A percentile compares a stretch with the other conserved stretches of the same genome.
Evolutionary conservation across 441 rosid species (phyloP).

Genomic region (Gossypium schwendimanii): DNA sequence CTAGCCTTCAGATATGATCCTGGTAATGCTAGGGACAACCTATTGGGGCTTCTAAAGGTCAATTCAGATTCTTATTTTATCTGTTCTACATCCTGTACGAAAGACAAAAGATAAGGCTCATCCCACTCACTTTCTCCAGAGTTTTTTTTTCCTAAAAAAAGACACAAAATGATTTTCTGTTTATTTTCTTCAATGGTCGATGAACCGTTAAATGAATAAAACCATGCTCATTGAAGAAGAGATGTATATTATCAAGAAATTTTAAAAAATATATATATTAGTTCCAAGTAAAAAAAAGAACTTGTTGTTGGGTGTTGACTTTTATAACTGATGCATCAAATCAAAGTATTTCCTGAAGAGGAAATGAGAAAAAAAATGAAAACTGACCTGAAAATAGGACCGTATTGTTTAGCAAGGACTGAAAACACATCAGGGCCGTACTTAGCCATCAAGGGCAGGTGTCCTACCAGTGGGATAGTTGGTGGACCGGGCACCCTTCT

Average conservation of each 20-base stretch:
- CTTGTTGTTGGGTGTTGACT: neutral
- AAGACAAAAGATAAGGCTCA: neutral
- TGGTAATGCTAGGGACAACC: no score
- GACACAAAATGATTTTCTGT: neutral
- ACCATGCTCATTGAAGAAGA: neutral
- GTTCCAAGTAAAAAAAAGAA: neutral
- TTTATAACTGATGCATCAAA: neutral
- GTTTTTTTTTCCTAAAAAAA: neutral
- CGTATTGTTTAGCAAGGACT: conserved; percentile 69
- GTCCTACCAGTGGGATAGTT: conserved; percentile 64
- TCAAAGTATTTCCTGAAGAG: neutral
- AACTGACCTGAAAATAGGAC: conserved; percentile 80
- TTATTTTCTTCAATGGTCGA: neutral
- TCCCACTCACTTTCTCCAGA: neutral
- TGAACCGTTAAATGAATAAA: neutral
- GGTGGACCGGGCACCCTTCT: conserved; percentile 80
- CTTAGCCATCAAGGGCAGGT: conserved; percentile 81
- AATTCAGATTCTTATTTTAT: neutral
- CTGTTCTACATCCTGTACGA: neutral
- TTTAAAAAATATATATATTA: no score
- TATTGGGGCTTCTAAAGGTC: no score
- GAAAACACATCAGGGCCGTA: conserved; percentile 82
- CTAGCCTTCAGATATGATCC: no score
- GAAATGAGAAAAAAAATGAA: neutral
- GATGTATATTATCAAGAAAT: neutral